Conservation (phyloP, 306 rosid species). For the Datisca glomerata region DNA sequence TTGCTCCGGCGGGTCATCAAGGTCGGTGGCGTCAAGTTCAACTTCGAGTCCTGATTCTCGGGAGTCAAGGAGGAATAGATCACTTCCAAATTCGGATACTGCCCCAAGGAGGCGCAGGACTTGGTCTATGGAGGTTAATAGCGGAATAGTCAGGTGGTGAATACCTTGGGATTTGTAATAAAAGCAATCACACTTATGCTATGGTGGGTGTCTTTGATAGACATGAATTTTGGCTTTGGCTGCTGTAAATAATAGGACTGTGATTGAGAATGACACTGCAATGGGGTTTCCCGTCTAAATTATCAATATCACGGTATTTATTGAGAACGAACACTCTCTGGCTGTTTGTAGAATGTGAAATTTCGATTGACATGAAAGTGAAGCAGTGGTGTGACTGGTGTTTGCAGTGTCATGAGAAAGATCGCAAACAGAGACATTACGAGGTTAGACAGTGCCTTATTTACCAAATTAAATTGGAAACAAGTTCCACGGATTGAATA, state of each 20-base stretch:
- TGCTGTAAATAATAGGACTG: conserved; percentile 18
- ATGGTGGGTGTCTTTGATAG: background rate
- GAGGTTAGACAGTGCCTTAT: no score
- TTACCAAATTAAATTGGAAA: no score
- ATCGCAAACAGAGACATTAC: no score
- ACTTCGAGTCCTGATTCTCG: conserved; percentile 10
- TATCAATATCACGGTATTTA: no score
- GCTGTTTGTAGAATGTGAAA: no score
- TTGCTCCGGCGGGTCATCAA: conserved; percentile 22
- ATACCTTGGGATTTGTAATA: background rate
- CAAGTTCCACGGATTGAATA: no score
- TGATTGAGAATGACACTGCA: background rate
- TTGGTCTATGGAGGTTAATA: conserved; percentile 72
- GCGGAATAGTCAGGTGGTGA: conserved; percentile 44
- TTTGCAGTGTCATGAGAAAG: no score
- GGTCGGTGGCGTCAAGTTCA: conserved; percentile 6
- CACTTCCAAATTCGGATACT: conserved; percentile 11
- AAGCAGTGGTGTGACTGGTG: no score
- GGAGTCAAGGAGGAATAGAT: conserved; percentile 15
- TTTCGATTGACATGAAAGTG: no score
- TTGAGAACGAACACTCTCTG: no score
- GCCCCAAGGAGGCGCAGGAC: conserved; percentile 37
- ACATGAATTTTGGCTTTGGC: conserved; percentile 5
- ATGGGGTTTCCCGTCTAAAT: background rate
- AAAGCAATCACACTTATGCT: background rate